Evolutionary conservation across 352 stramenopile species (phyloP).

Genomic region (Phytophthora pini): DNA sequence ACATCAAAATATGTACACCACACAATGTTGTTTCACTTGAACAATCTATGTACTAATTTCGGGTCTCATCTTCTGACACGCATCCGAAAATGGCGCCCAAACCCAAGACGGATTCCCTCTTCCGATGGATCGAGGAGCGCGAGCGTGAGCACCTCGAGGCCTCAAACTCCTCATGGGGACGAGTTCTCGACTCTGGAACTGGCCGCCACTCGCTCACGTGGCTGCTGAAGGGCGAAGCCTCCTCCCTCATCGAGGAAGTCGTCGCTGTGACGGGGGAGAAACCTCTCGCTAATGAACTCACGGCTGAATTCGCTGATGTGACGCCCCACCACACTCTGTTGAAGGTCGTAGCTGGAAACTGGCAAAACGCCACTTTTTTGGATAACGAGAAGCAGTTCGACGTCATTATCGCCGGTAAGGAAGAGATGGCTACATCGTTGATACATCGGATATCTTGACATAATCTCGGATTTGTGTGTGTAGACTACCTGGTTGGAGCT

Average conservation of each 20-base stretch:
- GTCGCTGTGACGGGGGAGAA: slow-evolving; percentile 83
- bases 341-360: slow-evolving; percentile 72
- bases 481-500: slow-evolving; percentile 93
- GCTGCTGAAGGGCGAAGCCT: slow-evolving; percentile 55
- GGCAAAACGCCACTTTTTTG: slow-evolving; percentile 72
- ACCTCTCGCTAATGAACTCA: slow-evolving; percentile 52
- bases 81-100: slow-evolving; percentile 17
- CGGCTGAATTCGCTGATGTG: slow-evolving; percentile 41
- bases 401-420: slow-evolving; percentile 73
- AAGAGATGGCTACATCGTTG: slow-evolving; percentile 2
- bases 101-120: slow-evolving; percentile 73
- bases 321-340: slow-evolving; percentile 43
- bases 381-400: slow-evolving; percentile 68
- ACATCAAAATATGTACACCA: neutral
- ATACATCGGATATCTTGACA: slow-evolving; percentile 1
- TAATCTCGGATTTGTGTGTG: neutral
- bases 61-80: neutral
- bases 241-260: slow-evolving; percentile 40
- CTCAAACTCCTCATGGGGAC: slow-evolving; percentile 47
- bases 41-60: neutral
- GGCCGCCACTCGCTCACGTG: slow-evolving; percentile 90
- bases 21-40: neutral
- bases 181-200: slow-evolving; percentile 91
- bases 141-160: slow-evolving; percentile 38
- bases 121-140: slow-evolving; percentile 75